Evolutionary conservation across 2,329 filamentous ascomycete species (phyloP).

Genomic region (Cercospora sp.): DNA sequence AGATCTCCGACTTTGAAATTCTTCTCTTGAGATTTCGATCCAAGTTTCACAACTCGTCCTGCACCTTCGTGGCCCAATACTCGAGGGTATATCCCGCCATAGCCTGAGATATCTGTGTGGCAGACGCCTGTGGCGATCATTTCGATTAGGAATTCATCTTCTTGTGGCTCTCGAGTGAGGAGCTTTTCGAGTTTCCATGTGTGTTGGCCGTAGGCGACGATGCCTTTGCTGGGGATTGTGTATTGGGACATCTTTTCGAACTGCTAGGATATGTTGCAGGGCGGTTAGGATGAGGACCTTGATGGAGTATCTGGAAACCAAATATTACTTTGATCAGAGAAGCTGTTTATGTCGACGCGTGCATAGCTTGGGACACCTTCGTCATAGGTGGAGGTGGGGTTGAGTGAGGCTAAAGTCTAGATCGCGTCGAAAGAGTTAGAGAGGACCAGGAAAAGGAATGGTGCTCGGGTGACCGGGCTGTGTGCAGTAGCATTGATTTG

Average conservation of each 20-base stretch:
- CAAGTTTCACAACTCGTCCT: constrained; percentile 25
- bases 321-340: neutral
- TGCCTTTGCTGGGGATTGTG: constrained; percentile 32
- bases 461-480: constrained; percentile 7
- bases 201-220: constrained; percentile 32
- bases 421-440: neutral
- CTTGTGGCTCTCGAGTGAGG: constrained; percentile 25
- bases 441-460: constrained; percentile 1
- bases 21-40: constrained; percentile 17
- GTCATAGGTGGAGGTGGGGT: constrained; percentile 12
- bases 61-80: constrained; percentile 33
- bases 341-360: neutral
- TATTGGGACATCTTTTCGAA: constrained; percentile 16
- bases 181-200: constrained; percentile 28
- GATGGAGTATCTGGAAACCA: neutral
- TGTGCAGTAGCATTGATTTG: neutral
- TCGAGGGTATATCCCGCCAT: constrained; percentile 28
- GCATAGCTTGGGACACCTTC: constrained; percentile 11
- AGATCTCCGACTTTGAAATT: constrained; percentile 40
- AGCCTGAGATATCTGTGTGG: constrained; percentile 47
- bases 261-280: neutral
- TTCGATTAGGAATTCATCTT: constrained; percentile 52
- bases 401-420: neutral
- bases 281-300: constrained; percentile 1
- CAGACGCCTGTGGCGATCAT: constrained; percentile 56